These are phyloP conservation scores for Fusarium brachygibbosum DNA, from an alignment of 2,329 filamentous ascomycete genomes.

Conservation along the genomic window DNA sequence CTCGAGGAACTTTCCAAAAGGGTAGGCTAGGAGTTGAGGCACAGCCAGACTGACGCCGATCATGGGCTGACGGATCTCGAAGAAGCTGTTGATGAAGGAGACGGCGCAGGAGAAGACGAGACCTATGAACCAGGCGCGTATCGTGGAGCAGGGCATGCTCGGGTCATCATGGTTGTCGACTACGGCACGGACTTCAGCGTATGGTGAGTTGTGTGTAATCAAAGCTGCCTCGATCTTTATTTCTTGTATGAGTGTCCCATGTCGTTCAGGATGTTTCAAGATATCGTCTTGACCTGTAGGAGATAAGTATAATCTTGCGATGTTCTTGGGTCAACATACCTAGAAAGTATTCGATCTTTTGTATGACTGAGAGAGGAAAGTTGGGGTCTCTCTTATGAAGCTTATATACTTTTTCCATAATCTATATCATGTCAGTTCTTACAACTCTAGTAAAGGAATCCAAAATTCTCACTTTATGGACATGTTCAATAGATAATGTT, in stretches of 20 bases:
- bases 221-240: constrained; percentile 67
- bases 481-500: constrained; percentile 53
- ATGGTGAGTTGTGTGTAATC: constrained; percentile 67
- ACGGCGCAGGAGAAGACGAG: constrained; percentile 62
- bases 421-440: constrained; percentile 35
- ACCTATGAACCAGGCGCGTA: constrained; percentile 68
- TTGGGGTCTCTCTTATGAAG: constrained; percentile 57
- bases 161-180: constrained; percentile 68
- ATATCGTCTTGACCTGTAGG: constrained; percentile 49
- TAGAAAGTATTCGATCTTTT: constrained; percentile 56
- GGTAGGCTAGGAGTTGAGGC: constrained; percentile 69
- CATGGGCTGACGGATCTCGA: constrained; percentile 67
- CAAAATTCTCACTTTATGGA: constrained; percentile 45
- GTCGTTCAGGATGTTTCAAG: constrained; percentile 55
- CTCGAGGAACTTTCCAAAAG: constrained; percentile 65
- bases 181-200: constrained; percentile 67
- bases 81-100: constrained; percentile 68
- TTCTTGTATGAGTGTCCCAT: constrained; percentile 59
- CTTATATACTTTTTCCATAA: constrained; percentile 53
- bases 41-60: constrained; percentile 67
- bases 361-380: constrained; percentile 54
- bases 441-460: accelerated
- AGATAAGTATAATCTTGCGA: not conserved
- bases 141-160: constrained; percentile 64
- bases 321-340: constrained; percentile 39